Evolutionary conservation across 2,329 filamentous ascomycete species (phyloP).

Genomic region (Pyrenochaeta sp.): DNA sequence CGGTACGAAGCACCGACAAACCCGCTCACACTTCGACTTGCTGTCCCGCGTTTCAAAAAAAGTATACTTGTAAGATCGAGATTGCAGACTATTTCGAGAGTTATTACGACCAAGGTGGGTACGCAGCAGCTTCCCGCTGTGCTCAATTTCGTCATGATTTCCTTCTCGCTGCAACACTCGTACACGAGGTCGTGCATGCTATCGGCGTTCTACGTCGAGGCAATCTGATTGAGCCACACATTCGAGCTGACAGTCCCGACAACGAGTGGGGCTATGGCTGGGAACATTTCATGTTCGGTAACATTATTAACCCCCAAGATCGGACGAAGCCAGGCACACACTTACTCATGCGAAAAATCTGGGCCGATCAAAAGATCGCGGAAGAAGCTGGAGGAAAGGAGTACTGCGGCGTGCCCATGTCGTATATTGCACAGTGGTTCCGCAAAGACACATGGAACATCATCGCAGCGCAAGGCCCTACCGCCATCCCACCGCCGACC

Average conservation of each 20-base stretch:
- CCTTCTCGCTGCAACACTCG: slow-evolving; percentile 36
- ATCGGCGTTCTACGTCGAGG: slow-evolving; percentile 44
- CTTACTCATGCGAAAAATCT: slow-evolving; percentile 40
- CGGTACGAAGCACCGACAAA: slow-evolving; percentile 10
- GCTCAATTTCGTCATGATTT: slow-evolving; percentile 48
- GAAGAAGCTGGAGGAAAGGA: slow-evolving; percentile 35
- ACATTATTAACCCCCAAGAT: slow-evolving; percentile 43
- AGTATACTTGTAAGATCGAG: slow-evolving; percentile 29
- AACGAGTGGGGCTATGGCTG: slow-evolving; percentile 47
- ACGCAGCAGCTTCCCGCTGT: slow-evolving; percentile 30
- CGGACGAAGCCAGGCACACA: slow-evolving; percentile 22
- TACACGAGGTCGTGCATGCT: slow-evolving; percentile 48
- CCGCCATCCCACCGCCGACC: slow-evolving; percentile 27
- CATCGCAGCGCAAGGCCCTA: slow-evolving; percentile 30
- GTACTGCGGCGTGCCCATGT: slow-evolving; percentile 41
- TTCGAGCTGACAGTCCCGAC: slow-evolving; percentile 33
- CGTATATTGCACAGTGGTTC: slow-evolving; percentile 49
- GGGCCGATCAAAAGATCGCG: slow-evolving; percentile 26
- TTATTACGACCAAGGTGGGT: slow-evolving; percentile 32
- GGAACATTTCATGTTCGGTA: slow-evolving; percentile 49
- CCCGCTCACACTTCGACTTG: slow-evolving; percentile 18
- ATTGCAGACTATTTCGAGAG: slow-evolving; percentile 26
- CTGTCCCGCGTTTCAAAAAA: slow-evolving; percentile 22
- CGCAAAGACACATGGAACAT: slow-evolving; percentile 42
- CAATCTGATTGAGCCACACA: slow-evolving; percentile 35